Evolutionary conservation across 371 early-diverging fungal species (phyloP).

Genomic region (Rhizopus arrhizus): DNA sequence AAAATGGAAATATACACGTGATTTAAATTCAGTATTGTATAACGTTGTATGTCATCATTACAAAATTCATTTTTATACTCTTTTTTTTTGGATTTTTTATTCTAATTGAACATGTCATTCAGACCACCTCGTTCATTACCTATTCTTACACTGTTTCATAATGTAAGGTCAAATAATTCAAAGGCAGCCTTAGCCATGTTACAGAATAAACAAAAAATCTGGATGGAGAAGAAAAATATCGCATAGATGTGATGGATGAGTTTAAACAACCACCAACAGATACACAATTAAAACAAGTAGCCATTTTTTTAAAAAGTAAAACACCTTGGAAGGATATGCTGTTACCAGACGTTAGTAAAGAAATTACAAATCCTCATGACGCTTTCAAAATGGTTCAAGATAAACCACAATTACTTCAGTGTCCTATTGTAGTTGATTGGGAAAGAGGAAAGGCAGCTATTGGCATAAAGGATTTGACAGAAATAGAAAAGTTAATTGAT

Average conservation of each 20-base stretch:
- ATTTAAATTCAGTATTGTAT: too few relatives aligned
- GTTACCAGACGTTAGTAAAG: slow-evolving; percentile 10
- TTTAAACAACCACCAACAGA: slow-evolving; percentile 24
- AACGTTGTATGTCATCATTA: too few relatives aligned
- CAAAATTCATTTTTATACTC: not conserved
- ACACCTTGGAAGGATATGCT: slow-evolving; percentile 33
- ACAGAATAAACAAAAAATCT: slow-evolving; percentile 29
- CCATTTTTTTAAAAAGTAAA: slow-evolving; percentile 19
- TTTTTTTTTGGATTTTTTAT: not conserved
- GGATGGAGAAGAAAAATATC: slow-evolving; percentile 30
- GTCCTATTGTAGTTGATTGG: slow-evolving; percentile 50
- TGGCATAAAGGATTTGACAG: slow-evolving; percentile 32
- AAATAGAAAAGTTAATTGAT: slow-evolving; percentile 28
- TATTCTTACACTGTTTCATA: slow-evolving; percentile 40
- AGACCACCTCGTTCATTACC: slow-evolving; percentile 49
- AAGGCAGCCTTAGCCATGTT: slow-evolving; percentile 30
- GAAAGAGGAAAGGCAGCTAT: slow-evolving; percentile 42
- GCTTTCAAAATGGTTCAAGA: slow-evolving; percentile 26
- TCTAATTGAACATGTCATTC: slow-evolving; percentile 42
- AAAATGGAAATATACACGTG: too few relatives aligned
- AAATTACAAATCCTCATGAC: slow-evolving; percentile 22
- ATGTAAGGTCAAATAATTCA: slow-evolving; percentile 29
- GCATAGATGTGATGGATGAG: slow-evolving; percentile 32
- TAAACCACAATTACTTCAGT: slow-evolving; percentile 26
- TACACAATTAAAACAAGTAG: slow-evolving; percentile 29